A percentile compares a stretch with the other conserved stretches of the same genome.
phyloP scores from a whole-genome alignment of 805 yeast genomes.

The Wickerhamomyces hampshirensis region DNA sequence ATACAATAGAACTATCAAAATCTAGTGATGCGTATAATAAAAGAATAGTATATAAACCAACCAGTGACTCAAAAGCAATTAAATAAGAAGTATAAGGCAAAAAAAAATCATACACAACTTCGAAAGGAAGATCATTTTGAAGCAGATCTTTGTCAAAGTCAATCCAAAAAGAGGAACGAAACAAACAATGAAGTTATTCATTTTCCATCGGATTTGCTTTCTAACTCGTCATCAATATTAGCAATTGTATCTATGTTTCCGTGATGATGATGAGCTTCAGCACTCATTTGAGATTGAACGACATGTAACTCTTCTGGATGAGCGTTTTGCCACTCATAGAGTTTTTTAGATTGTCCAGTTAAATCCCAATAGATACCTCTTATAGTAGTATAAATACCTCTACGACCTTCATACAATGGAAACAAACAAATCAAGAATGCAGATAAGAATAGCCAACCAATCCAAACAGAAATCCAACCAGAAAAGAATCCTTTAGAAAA shows the following conservation, averaged over 20 bases:
- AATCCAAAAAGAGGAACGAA: too few relatives aligned
- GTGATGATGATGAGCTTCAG: conserved; percentile 27
- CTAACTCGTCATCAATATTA: conserved; percentile 21
- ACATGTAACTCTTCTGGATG: conserved; percentile 76
- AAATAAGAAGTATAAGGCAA: too few relatives aligned
- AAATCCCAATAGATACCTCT: conserved; percentile 86
- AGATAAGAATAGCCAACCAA: conserved; percentile 75
- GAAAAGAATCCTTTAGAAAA: conserved; percentile 76
- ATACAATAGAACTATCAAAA: too few relatives aligned
- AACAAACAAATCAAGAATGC: conserved; percentile 58
- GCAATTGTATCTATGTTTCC: conserved; percentile 10
- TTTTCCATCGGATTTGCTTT: not conserved
- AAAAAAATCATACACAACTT: too few relatives aligned
- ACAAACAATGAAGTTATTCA: too few relatives aligned
- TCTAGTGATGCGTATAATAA: too few relatives aligned
- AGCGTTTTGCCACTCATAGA: conserved; percentile 67
- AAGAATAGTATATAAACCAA: too few relatives aligned
- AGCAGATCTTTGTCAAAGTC: too few relatives aligned
- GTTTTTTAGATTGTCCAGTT: conserved; percentile 68
- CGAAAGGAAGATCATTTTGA: too few relatives aligned
- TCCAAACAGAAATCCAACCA: conserved; percentile 82
- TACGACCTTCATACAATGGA: conserved; percentile 74
- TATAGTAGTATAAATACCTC: conserved; percentile 54
- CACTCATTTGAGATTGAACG: conserved; percentile 59
- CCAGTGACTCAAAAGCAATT: too few relatives aligned